Percentiles rank a stretch among this genome's conserved stretches.
Evolutionary conservation across 306 rosid species (phyloP).

Genomic region (Medicago truncatula): DNA sequence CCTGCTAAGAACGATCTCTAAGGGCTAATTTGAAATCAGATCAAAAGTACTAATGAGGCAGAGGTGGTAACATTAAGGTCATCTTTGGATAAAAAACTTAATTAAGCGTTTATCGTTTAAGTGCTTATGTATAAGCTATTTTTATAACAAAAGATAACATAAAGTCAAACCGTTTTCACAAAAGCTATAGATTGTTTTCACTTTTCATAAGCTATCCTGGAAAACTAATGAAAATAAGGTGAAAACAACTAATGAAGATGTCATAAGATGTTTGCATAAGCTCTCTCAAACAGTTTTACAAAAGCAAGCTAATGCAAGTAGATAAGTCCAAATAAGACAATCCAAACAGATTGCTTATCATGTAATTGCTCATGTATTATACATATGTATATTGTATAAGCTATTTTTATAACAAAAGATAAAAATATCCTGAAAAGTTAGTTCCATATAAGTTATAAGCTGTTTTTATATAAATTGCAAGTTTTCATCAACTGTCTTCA

Average conservation of each 20-base stretch:
- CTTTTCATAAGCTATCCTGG: too few relatives aligned
- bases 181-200: background rate
- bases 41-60: constrained; percentile 11
- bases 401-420: background rate
- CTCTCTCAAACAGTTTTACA: too few relatives aligned
- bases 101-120: background rate
- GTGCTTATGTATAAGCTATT: background rate
- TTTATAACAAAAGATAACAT: background rate
- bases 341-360: too few relatives aligned
- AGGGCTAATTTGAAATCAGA: background rate
- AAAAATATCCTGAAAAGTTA: too few relatives aligned
- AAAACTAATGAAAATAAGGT: too few relatives aligned
- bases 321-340: too few relatives aligned
- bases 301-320: too few relatives aligned
- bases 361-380: background rate
- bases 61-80: background rate
- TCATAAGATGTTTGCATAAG: too few relatives aligned
- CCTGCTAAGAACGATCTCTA: constrained; percentile 3
- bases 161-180: background rate
- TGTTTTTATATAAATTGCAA: too few relatives aligned
- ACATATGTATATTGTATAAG: background rate
- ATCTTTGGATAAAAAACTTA: background rate
- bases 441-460: too few relatives aligned
- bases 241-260: too few relatives aligned
- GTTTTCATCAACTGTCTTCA: background rate